phyloP scores from a whole-genome alignment of 768 basidiomycete species.

The Lyophyllum decastes region DNA sequence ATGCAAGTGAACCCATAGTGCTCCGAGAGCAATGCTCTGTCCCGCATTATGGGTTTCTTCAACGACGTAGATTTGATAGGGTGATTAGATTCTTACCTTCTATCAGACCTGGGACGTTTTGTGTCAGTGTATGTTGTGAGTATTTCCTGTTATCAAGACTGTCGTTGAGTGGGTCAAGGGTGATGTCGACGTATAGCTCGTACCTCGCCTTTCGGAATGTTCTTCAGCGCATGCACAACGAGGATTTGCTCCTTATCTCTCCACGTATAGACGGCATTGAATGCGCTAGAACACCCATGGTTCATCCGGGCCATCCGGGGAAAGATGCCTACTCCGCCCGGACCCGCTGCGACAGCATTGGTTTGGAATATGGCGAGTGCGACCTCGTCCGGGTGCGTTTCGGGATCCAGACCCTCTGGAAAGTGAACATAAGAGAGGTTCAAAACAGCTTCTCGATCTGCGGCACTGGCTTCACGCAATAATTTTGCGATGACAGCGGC shows the following conservation, averaged over 20 bases:
- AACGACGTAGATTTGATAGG: neutral
- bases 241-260: conserved; percentile 47
- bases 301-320: conserved; percentile 69
- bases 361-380: conserved; percentile 69
- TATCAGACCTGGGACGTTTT: conserved; percentile 49
- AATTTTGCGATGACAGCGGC: conserved; percentile 38
- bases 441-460: conserved; percentile 43
- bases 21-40: conserved; percentile 47
- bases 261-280: conserved; percentile 69
- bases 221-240: conserved; percentile 60
- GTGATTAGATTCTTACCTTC: conserved; percentile 42
- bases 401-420: conserved; percentile 39
- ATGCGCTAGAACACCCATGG: conserved; percentile 67
- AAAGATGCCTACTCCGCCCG: conserved; percentile 56
- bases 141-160: conserved; percentile 46
- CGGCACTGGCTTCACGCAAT: conserved; percentile 32
- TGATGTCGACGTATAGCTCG: conserved; percentile 8
- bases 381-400: conserved; percentile 40
- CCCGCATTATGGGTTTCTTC: conserved; percentile 2
- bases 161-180: conserved; percentile 1
- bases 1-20: conserved; percentile 62
- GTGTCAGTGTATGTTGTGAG: conserved; percentile 64
- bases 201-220: conserved; percentile 53
- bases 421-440: conserved; percentile 61
- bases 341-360: conserved; percentile 59